Conservation (phyloP, 768 basidiomycete species). For the Boletus eberwhitei region DNA sequence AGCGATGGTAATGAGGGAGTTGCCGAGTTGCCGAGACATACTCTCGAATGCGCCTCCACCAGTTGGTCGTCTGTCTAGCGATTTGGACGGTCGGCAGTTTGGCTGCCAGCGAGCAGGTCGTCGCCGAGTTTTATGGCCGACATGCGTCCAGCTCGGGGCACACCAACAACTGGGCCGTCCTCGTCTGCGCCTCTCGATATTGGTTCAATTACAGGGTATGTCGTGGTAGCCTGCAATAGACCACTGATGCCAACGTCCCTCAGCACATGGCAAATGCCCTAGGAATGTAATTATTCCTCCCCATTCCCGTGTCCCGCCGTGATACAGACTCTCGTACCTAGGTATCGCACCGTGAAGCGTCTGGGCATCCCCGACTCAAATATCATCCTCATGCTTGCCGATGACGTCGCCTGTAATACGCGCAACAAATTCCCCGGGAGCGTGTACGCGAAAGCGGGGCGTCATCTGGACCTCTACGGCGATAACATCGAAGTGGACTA, state of each 20-base stretch:
- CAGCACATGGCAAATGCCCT: conserved; percentile 99
- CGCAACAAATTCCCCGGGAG: conserved; percentile 90
- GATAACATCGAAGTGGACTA: conserved; percentile 98
- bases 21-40: conserved; percentile 28
- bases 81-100: conserved; percentile 33
- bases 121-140: conserved; percentile 46
- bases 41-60: conserved; percentile 25
- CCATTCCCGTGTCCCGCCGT: not conserved
- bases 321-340: conserved; percentile 28
- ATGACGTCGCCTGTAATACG: conserved; percentile 92
- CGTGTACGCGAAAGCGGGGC: conserved; percentile 86
- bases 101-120: conserved; percentile 35
- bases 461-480: conserved; percentile 86
- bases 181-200: conserved; percentile 90
- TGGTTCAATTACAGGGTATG: conserved; percentile 98
- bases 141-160: conserved; percentile 46
- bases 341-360: conserved; percentile 98
- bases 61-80: conserved; percentile 34
- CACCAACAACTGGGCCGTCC: conserved; percentile 98
- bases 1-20: not conserved
- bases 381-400: conserved; percentile 98
- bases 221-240: conserved; percentile 4
- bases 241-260: not conserved
- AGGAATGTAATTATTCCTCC: conserved; percentile 72
- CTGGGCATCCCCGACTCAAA: conserved; percentile 98